Conservation (phyloP, 2,329 filamentous ascomycete species). For the Leptographium radiaticola region DNA sequence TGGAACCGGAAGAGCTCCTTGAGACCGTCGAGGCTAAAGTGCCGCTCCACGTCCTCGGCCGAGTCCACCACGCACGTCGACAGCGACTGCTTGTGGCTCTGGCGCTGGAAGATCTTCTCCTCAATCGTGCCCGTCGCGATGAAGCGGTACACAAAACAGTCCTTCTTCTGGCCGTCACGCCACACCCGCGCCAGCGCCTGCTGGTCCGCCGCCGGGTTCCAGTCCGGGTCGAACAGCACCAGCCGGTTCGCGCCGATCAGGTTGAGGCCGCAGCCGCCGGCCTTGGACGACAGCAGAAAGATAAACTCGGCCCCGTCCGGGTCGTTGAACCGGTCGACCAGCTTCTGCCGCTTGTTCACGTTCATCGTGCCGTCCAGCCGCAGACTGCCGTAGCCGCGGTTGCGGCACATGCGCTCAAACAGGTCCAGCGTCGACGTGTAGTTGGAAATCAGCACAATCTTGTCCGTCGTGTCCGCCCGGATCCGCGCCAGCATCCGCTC, state of each 20-base stretch:
- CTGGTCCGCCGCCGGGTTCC: conserved; percentile 96
- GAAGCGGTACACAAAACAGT: conserved; percentile 99
- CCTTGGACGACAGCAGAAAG: conserved; percentile 93
- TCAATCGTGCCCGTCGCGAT: conserved; percentile 97
- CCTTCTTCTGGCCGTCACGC: conserved; percentile 98
- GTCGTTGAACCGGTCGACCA: conserved; percentile 96
- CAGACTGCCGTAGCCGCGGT: conserved; percentile 70
- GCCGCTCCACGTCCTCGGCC: conserved; percentile 90
- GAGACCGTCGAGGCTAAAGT: conserved; percentile 84
- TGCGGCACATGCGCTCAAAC: conserved; percentile 81
- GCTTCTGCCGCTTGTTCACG: conserved; percentile 89
- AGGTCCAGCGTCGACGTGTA: conserved; percentile 94
- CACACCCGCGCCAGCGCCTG: conserved; percentile 94
- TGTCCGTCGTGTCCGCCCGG: conserved; percentile 92
- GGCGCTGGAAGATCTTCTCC: conserved; percentile 97
- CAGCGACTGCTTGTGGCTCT: conserved; percentile 93
- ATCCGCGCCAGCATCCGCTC: conserved; percentile 96
- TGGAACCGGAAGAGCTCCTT: conserved; percentile 92
- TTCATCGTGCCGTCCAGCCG: conserved; percentile 96
- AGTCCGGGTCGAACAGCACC: conserved; percentile 91
- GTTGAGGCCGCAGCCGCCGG: conserved; percentile 91
- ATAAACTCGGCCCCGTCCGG: conserved; percentile 82
- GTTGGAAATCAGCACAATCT: conserved; percentile 97
- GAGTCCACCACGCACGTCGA: conserved; percentile 95
- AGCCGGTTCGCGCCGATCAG: conserved; percentile 89